Evolutionary conservation across 2,329 filamentous ascomycete species (phyloP).

Genomic region (Hypomyces rosellus): DNA sequence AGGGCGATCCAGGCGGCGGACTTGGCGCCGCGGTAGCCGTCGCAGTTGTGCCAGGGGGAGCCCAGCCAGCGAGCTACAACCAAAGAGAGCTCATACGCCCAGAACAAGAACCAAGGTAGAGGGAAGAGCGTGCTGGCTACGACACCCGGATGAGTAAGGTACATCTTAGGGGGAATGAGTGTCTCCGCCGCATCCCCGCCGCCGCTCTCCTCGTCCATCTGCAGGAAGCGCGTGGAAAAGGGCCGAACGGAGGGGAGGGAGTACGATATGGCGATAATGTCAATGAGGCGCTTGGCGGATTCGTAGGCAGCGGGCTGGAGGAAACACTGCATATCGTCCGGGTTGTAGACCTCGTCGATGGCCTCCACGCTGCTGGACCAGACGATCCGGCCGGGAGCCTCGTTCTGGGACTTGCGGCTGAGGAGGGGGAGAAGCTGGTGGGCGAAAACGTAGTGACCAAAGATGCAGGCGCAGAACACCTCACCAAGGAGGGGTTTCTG

Average conservation of each 20-base stretch:
- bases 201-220: constrained; percentile 18
- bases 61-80: constrained; percentile 70
- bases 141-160: constrained; percentile 80
- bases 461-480: constrained; percentile 87
- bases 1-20: constrained; percentile 75
- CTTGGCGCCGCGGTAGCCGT: constrained; percentile 69
- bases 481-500: constrained; percentile 59
- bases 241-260: constrained; percentile 57
- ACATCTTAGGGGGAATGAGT: constrained; percentile 52
- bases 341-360: constrained; percentile 43
- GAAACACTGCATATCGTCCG: constrained; percentile 72
- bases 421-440: constrained; percentile 76
- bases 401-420: constrained; percentile 35
- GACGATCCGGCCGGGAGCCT: constrained; percentile 60
- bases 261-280: constrained; percentile 71
- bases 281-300: constrained; percentile 78
- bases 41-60: constrained; percentile 79
- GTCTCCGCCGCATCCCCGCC: constrained; percentile 13
- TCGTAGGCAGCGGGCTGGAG: constrained; percentile 65
- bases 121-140: constrained; percentile 77
- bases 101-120: constrained; percentile 62
- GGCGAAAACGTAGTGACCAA: constrained; percentile 87
- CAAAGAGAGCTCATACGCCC: constrained; percentile 61
- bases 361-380: constrained; percentile 86
- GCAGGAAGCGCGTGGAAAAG: constrained; percentile 52